Conservation (phyloP, 192 early-diverging fungal genomes). For the Coemansia reversa region DNA sequence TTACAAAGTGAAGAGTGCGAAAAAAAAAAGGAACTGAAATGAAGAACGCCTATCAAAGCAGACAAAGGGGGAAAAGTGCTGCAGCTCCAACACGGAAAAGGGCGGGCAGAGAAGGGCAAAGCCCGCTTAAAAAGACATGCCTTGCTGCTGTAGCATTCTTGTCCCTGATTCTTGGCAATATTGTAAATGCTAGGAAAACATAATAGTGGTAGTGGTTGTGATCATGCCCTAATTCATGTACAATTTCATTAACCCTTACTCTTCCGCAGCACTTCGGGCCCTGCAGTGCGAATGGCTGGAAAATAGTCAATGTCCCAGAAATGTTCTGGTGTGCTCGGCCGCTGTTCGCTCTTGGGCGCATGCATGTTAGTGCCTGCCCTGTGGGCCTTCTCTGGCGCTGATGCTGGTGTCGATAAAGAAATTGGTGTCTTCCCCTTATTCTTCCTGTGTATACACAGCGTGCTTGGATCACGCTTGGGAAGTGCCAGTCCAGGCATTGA, state of each 20-base stretch:
- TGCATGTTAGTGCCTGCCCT: conserved; percentile 2
- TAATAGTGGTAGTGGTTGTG: too few species aligned
- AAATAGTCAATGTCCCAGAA: conserved; percentile 54
- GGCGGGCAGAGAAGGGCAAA: neutral
- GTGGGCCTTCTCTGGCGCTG: conserved; percentile 6
- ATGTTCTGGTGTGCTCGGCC: conserved; percentile 40
- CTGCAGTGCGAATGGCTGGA: conserved; percentile 37
- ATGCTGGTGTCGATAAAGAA: neutral
- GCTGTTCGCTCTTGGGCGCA: conserved; percentile 29
- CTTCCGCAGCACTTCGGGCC: conserved; percentile 41
- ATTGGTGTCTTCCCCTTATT: conserved; percentile 7
- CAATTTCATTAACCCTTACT: neutral
- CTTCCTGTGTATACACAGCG: conserved; percentile 35
- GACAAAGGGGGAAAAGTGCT: conserved; percentile 8
- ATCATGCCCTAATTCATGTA: neutral
- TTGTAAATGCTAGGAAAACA: too few species aligned
- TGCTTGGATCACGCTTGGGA: conserved; percentile 31
- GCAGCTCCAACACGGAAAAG: neutral
- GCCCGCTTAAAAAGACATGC: neutral
- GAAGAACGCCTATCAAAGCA: conserved; percentile 5
- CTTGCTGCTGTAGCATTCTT: neutral
- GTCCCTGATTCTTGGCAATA: too few species aligned
- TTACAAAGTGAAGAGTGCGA: neutral
- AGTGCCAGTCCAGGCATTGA: conserved; percentile 43
- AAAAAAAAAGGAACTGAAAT: conserved; percentile 9